Conservation (phyloP, 805 yeast genomes). For the Wickerhamomyces xylosicus region DNA sequence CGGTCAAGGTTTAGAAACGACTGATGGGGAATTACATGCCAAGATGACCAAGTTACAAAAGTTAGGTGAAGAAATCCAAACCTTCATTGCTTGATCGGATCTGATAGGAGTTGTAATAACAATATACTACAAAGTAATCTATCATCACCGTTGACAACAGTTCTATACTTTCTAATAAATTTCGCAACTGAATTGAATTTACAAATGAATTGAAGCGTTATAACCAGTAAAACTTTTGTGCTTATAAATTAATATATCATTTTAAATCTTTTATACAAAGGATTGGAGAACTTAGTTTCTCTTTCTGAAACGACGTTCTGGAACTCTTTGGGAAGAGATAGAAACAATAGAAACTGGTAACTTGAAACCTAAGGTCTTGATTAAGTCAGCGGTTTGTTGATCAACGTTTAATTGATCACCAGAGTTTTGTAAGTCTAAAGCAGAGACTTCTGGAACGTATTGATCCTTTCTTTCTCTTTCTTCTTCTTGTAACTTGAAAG, state of each 20-base stretch:
- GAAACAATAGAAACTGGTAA: conserved; percentile 79
- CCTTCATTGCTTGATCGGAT: conserved; percentile 20
- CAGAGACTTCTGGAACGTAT: conserved; percentile 99
- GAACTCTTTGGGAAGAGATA: conserved; percentile 81
- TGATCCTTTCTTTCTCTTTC: conserved; percentile 99
- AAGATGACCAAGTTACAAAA: conserved; percentile 27
- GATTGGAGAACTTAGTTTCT: conserved; percentile 46
- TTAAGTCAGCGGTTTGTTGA: conserved; percentile 91
- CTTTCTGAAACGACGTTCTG: conserved; percentile 85
- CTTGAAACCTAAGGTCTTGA: conserved; percentile 86
- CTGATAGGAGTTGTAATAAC: neutral
- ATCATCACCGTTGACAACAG: too few relatives aligned
- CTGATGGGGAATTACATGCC: conserved; percentile 22
- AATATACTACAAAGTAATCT: neutral
- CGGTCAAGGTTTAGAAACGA: conserved; percentile 22
- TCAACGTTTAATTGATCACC: conserved; percentile 96
- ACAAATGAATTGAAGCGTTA: neutral
- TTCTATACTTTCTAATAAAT: too few relatives aligned
- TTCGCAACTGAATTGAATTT: too few relatives aligned
- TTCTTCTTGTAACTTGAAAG: conserved; percentile 99
- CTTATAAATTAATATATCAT: conserved; percentile 1
- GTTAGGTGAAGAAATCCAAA: conserved; percentile 31
- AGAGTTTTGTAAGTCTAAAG: conserved; percentile 94
- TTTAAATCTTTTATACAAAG: conserved; percentile 11
- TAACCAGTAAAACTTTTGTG: too few relatives aligned